These are phyloP conservation scores for Stephania cephalantha DNA, from an alignment of 164 flowering plant species.

Conservation along the genomic window DNA sequence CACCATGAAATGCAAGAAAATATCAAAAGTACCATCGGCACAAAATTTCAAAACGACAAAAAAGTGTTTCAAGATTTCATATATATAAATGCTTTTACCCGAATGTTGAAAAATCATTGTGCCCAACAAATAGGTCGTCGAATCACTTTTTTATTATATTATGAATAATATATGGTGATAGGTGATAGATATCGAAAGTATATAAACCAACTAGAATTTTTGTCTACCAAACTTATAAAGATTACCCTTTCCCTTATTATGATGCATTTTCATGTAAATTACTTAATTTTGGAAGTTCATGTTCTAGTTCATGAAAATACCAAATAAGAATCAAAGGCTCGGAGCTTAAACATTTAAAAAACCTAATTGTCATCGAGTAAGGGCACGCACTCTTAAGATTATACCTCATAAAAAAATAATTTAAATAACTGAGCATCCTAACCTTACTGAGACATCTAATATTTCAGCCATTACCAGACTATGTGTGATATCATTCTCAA, in stretches of 20 bases:
- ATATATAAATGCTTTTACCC: too few relatives aligned
- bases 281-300: neutral
- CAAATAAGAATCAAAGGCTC: neutral
- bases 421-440: slow-evolving; percentile 13
- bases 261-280: neutral
- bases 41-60: too few relatives aligned
- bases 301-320: neutral
- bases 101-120: neutral
- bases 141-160: neutral
- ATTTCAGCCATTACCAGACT: slow-evolving; percentile 20
- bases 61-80: too few relatives aligned
- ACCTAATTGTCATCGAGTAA: neutral
- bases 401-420: neutral
- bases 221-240: neutral
- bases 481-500: too few relatives aligned
- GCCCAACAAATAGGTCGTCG: neutral
- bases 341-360: neutral
- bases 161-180: neutral
- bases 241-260: neutral
- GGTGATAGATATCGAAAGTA: neutral
- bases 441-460: slow-evolving; percentile 24
- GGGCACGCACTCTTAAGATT: neutral
- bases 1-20: too few relatives aligned
- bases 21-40: too few relatives aligned
- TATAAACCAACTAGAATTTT: neutral